Percentiles rank a stretch among this genome's conserved stretches.
Conservation (phyloP, 148 eudicot species). For the Gaultheria prostrata region DNA sequence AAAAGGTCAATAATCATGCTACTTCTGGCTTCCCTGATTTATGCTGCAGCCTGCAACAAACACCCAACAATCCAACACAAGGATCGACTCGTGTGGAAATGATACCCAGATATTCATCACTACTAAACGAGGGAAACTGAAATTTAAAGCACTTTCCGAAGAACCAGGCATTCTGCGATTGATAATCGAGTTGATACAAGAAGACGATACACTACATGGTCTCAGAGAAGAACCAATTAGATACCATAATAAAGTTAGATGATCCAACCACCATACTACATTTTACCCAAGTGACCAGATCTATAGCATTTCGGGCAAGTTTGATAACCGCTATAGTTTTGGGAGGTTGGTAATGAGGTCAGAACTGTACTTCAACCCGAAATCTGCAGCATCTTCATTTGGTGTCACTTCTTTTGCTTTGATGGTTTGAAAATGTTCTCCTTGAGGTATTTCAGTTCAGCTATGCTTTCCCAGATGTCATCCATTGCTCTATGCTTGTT, state of each 20-base stretch:
- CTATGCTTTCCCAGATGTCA: constrained; percentile 89
- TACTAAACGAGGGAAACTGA: background rate
- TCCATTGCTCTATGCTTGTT: constrained; percentile 86
- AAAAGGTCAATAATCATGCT: background rate
- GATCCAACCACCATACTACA: background rate
- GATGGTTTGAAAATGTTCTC: constrained; percentile 34
- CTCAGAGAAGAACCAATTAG: background rate
- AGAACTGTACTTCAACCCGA: background rate
- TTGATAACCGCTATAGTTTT: background rate
- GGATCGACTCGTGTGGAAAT: background rate
- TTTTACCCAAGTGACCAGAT: background rate
- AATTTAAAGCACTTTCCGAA: background rate
- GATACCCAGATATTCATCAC: background rate
- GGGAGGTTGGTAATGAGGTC: background rate
- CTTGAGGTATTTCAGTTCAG: constrained; percentile 76
- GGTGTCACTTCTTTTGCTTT: background rate
- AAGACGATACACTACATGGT: background rate
- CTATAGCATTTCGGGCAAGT: background rate
- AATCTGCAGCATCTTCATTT: background rate
- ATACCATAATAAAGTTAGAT: background rate
- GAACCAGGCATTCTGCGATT: background rate
- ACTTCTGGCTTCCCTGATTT: background rate
- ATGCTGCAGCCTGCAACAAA: background rate
- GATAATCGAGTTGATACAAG: background rate
- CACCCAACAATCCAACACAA: background rate